Evolutionary conservation across 257 asterid genomes (phyloP).

Genomic region (Solanum clarkiae): DNA sequence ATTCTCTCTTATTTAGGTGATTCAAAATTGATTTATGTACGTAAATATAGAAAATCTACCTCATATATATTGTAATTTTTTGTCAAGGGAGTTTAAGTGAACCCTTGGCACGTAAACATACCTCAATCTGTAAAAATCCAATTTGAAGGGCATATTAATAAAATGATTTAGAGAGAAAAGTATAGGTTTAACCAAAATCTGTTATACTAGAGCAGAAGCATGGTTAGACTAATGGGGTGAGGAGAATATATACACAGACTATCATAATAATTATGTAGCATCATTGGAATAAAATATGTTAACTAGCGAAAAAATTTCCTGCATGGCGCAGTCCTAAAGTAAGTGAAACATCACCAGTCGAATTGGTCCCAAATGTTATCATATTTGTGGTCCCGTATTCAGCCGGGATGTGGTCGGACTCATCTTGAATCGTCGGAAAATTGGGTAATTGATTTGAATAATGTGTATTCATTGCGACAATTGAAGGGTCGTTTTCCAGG

Average conservation of each 20-base stretch:
- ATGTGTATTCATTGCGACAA: conserved; percentile 39
- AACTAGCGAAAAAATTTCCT: conserved; percentile 53
- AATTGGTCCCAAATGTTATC: conserved; percentile 50
- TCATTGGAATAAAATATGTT: conserved; percentile 25
- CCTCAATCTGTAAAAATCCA: too few species aligned
- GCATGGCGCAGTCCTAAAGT: conserved; percentile 90
- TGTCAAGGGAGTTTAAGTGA: too few species aligned
- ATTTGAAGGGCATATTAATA: not conserved
- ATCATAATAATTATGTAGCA: not conserved
- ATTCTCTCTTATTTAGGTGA: too few species aligned
- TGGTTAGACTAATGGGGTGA: not conserved
- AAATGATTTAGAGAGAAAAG: not conserved
- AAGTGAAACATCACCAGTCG: conserved; percentile 73
- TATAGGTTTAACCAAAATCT: not conserved
- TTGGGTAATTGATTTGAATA: not conserved
- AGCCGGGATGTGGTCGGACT: conserved; percentile 1
- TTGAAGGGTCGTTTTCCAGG: conserved; percentile 49
- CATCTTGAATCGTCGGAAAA: conserved; percentile 2
- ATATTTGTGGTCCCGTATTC: conserved; percentile 10
- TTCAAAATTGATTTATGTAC: too few species aligned
- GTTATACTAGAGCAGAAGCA: not conserved
- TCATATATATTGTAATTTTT: too few species aligned
- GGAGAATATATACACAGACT: not conserved
- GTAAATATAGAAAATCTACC: too few species aligned
- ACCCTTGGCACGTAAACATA: too few species aligned